Evolutionary conservation across 1,284 basidiomycete genomes (phyloP), one percentile per base, ranked within the genome.

Genomic region (Malassezia restricta): DNA sequence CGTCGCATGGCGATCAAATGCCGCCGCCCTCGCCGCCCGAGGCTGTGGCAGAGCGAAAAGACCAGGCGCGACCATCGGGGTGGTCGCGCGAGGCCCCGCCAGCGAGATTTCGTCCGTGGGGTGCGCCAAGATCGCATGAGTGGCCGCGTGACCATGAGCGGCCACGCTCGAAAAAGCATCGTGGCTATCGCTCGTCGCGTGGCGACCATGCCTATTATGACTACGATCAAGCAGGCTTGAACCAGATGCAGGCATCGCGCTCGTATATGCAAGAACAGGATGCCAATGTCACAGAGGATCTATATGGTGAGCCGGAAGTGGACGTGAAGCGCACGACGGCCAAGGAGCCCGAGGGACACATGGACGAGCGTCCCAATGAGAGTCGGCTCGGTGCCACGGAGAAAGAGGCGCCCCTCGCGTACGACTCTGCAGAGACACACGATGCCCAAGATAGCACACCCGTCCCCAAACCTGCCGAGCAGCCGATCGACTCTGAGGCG

Each of bases 161-260:
- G 40, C 31, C 45, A 8, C 38, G 43, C n/a, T 24, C 41, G 24
- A 44, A 47, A n/a, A 33, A 33, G 7, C 15, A 32, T 11, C 29
- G 37, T 15, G 9, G n/a, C 6, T 39, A 38, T 32, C 43, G 29
- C 35, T 9, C 24, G 8, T 17, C 12, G 17, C 38, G 51, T 17
- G 37, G 32, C 35, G 51, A 53, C 29, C 40, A 41, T 7, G 35
- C 39, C 6, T 53, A 53, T 20, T 39, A 47, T 20, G 51, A 53
- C 38, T 47, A 47, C 28, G 51, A 53, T 39, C 51, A 43, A 27
- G 37, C 46, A 12, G 46, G 39, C 12, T 35, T 47, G 17, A 35
- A 47, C 15, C 44, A 39, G 24, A 28, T 47, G 35, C 44, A 35
- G 17, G 28, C 37, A 15, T 14, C 31, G 15, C 38, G 39, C 6